Evolutionary conservation across 441 rosid genomes (phyloP), one percentile per base, ranked within the genome.

Genomic region (Corymbia calophylla): DNA sequence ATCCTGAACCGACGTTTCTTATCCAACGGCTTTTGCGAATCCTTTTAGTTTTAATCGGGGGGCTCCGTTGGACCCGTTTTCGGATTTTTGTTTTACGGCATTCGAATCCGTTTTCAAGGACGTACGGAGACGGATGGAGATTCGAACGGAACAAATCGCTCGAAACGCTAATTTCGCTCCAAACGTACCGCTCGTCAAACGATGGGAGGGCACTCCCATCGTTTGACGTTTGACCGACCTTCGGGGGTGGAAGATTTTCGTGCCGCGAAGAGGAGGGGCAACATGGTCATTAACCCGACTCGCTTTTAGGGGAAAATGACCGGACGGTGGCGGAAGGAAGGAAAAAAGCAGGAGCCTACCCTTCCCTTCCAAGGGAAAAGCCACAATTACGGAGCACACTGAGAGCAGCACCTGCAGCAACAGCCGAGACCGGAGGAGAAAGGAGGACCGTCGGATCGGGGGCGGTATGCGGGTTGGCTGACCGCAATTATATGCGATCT

Each of bases 251-350:
- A 23, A 5, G 51, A 21, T 17, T 9, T 39, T 19, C 7, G 14
- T 73, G 84, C 84, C 84, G 84, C 12, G 84, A 73, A 73, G 47
- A 21, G 5, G n/a, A 29, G 39, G 51, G 84, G 51, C 84, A 39
- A 39, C 51, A 73, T 2, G 84, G 82, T 21, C 82, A 39, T 21
- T 73, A 6, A 73, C 3, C 2, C 49, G 29, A 6, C 6, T 39
- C 49, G 82, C 82, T 73, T 73, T 73, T 73, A 44, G n/a, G 49
- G 84, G 84, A 73, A 73, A 73, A 23, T 21, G 84, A 73, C 84
- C 44, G 6, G 51, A 39, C n/a, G 29, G 9, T 12, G 84, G 84
- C 51, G n/a, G 15, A 39, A n/a, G n/a, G n/a, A n/a, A 27, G 84
- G 6, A 13, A 0, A 13, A 25, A 47, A 73, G 84, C 64, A 58